Evolutionary conservation across 805 yeast species (phyloP), one percentile per base, ranked within the genome.

Genomic region (Cyberlindnera japonica): DNA sequence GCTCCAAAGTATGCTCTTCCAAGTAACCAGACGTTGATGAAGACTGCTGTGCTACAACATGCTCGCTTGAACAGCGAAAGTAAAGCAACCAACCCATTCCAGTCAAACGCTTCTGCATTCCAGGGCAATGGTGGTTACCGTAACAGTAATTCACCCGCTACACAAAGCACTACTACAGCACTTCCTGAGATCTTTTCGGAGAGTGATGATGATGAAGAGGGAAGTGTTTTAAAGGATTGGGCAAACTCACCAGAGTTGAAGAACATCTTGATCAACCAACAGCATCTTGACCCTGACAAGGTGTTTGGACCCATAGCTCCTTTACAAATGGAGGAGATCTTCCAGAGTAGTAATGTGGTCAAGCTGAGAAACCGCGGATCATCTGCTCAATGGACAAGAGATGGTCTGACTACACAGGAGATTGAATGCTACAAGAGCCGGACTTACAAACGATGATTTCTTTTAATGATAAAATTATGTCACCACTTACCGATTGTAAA

Each of bases 241-340:
- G 86, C 85, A 3, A 65, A 69, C 41, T 71, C 83, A 2, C 81
- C 84, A 5, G 74, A 71, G 43, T 57, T 80, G 38, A 68, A 69
- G 31, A 64, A 66, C 22, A 64, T 70, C 25, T 61, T 79, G 27
- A 47, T 61, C 18, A 54, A 61, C 17, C 74, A 71, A 44, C 82
- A 78, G 54, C 58, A 56, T 21, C 63, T 81, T 45, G 81, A 87
- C 53, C 90, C 93, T 0, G 77, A 71, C 45, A 57, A 69, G 15
- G 74, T 87, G 1, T 86, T 88, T 63, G 95, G 95, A 0, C 81
- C 84, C 6, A 74, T 83, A 23, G 83, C 84, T 0, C 79, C 79
- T 2, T 63, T 84, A 43, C 74, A 79, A 38, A 77, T 82, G 64
- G 86, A 79, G 38, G 87, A 80, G 47, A 76, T 84, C 4, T 86